Evolutionary conservation across 768 basidiomycete genomes (phyloP), one percentile per base, ranked within the genome.

Genomic region (Phaeotremella skinneri): DNA sequence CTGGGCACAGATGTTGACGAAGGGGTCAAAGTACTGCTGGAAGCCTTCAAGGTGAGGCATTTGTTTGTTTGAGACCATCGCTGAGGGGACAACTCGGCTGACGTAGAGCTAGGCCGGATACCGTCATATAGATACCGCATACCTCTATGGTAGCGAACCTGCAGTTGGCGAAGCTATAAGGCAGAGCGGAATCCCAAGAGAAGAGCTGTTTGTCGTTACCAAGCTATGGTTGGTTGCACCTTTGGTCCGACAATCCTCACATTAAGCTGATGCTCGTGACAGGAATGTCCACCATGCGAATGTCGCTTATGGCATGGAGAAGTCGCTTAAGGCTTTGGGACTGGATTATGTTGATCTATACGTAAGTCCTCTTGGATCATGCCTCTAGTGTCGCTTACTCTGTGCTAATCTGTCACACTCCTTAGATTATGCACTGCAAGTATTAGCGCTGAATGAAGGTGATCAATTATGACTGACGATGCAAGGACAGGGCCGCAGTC

Each of bases 281-380:
- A 45, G 43, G 43, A 45, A 61, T 66, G 32, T 9, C 21, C 69
- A 77, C 39, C 81, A 81, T 59, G 74, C 63, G 48, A 59, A 65
- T 27, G 81, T 83, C 1, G 64, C 70, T 27, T 70, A 80, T 49
- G 79, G 78, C 0, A 79, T 84, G 50, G 74, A 82, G 32, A 72
- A 79, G 42, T 81, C 80, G 52, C 62, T 83, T 43, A 64, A 74
- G 3, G 76, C 76, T 45, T 73, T 83, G 4, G 79, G 75, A 11
- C 54, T 80, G 2, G 81, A 78, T 17, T 83, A 84, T 63, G 77
- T 83, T 45, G 84, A 84, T 70, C 75, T 83, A 31, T 70, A 52
- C 47, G 58, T 60, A 42, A 32, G 51, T 45, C 11, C 21, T 20
- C 34, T 17, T 37, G 34, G 7, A 37, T 37, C 34, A 7, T 7